Percentiles rank a stretch among this genome's conserved stretches.
These are phyloP conservation scores for Furcasterigmium furcatum DNA, from an alignment of 2,329 filamentous ascomycete genomes.

Conservation along the genomic window DNA sequence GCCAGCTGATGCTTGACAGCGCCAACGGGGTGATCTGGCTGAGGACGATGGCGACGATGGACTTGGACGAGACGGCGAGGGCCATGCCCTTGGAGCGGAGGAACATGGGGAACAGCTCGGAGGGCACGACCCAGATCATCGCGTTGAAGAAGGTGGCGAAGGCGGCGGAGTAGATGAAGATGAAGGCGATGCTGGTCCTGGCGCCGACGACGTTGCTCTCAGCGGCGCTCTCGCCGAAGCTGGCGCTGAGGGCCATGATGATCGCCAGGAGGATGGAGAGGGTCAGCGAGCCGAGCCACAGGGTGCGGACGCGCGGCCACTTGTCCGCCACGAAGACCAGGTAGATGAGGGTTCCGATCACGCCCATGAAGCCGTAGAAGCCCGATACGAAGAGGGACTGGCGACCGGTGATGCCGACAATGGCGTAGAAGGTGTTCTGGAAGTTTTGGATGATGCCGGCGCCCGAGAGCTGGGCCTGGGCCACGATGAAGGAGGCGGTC, in stretches of 20 bases:
- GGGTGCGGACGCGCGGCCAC: constrained; percentile 19
- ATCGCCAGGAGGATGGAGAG: constrained; percentile 6
- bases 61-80: constrained; percentile 23
- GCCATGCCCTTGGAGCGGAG: constrained; percentile 29
- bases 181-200: no score
- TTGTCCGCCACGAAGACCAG: constrained; percentile 25
- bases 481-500: constrained; percentile 25
- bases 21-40: constrained; percentile 28
- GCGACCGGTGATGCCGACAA: constrained; percentile 26
- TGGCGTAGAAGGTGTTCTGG: constrained; percentile 28
- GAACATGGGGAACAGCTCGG: constrained; percentile 31
- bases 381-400: constrained; percentile 26
- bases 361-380: constrained; percentile 31
- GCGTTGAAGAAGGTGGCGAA: no score
- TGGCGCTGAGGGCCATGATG: constrained; percentile 18
- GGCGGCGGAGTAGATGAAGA: no score
- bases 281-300: constrained; percentile 6
- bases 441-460: constrained; percentile 32
- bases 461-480: constrained; percentile 27
- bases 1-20: constrained; percentile 25
- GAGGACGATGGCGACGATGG: constrained; percentile 22
- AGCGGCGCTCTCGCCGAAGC: constrained; percentile 8
- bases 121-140: no score
- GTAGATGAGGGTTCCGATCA: constrained; percentile 28
- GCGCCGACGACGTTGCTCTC: constrained; percentile 18